phyloP scores from a whole-genome alignment of 2,329 filamentous ascomycete genomes.

The Aspergillus sp. region DNA sequence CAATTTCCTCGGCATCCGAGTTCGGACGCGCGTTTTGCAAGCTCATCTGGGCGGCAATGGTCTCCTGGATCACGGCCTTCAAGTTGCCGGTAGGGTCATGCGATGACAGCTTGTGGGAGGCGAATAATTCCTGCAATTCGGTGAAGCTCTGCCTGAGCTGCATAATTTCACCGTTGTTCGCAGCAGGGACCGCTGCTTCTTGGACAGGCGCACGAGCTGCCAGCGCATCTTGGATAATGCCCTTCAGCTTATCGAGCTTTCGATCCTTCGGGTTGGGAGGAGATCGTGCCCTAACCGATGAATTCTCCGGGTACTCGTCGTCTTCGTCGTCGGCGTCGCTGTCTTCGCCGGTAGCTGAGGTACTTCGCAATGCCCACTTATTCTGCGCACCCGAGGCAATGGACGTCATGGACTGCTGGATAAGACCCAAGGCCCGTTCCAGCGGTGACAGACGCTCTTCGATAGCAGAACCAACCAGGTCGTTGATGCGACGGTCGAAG shows the following conservation, averaged over 20 bases:
- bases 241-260: conserved; percentile 71
- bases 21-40: conserved; percentile 39
- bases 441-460: conserved; percentile 70
- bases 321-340: conserved; percentile 96
- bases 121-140: conserved; percentile 36
- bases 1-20: conserved; percentile 46
- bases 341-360: conserved; percentile 60
- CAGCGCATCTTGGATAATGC: conserved; percentile 59
- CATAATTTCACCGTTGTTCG: conserved; percentile 25
- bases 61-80: conserved; percentile 55
- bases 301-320: conserved; percentile 52
- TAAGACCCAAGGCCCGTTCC: conserved; percentile 66
- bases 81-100: conserved; percentile 45
- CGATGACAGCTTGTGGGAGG: conserved; percentile 24
- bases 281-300: conserved; percentile 61
- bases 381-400: conserved; percentile 51
- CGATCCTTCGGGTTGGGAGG: conserved; percentile 60
- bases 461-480: conserved; percentile 69
- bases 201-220: conserved; percentile 33
- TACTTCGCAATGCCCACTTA: conserved; percentile 54
- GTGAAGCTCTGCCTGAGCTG: conserved; percentile 33
- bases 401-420: conserved; percentile 60
- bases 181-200: conserved; percentile 14
- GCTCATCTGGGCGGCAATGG: conserved; percentile 51
- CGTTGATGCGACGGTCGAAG: conserved; percentile 85